phyloP scores from a whole-genome alignment of 2,329 filamentous ascomycete species.

The Teratosphaeria nubilosa region DNA sequence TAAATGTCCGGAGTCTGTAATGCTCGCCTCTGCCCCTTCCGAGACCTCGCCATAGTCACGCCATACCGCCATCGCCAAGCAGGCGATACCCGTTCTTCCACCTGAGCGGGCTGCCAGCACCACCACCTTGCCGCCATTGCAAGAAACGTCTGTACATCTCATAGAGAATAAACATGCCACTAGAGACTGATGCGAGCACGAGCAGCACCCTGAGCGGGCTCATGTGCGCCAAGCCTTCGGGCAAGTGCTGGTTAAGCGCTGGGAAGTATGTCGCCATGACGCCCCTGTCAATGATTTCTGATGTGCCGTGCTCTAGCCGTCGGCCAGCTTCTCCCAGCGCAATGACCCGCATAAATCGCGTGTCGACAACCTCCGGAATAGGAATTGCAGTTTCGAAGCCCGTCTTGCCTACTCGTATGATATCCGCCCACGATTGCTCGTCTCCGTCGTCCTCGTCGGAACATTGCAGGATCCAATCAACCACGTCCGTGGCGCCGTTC shows the following conservation, averaged over 20 bases:
- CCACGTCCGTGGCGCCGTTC: conserved; percentile 40
- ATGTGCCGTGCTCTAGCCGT: conserved; percentile 15
- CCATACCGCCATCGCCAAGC: conserved; percentile 8
- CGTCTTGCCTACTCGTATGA: conserved; percentile 8
- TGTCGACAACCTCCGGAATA: conserved; percentile 6
- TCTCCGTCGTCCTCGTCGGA: conserved; percentile 19
- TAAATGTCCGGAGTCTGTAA: not conserved
- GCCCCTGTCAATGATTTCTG: conserved; percentile 13
- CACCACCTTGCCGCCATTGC: conserved; percentile 12
- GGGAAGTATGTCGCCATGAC: conserved; percentile 12
- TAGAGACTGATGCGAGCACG: conserved; percentile 9
- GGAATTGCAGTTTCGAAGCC: conserved; percentile 33
- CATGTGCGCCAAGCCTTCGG: conserved; percentile 4
- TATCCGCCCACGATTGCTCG: conserved; percentile 14
- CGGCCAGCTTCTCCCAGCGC: conserved; percentile 16
- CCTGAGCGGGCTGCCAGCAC: conserved; percentile 12
- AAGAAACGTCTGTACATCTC: conserved; percentile 17
- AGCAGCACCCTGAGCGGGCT: conserved; percentile 12
- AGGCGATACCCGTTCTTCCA: conserved; percentile 18
- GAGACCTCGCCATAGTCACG: conserved; percentile 3
- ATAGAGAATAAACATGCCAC: conserved; percentile 15
- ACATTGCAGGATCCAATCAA: conserved; percentile 43
- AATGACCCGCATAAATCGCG: conserved; percentile 19
- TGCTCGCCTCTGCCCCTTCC: not conserved
- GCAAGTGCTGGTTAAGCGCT: conserved; percentile 1